Percentiles rank a stretch among this genome's conserved stretches.
Evolutionary conservation across 1,284 basidiomycete genomes (phyloP).

Genomic region (Inonotus obliquus): DNA sequence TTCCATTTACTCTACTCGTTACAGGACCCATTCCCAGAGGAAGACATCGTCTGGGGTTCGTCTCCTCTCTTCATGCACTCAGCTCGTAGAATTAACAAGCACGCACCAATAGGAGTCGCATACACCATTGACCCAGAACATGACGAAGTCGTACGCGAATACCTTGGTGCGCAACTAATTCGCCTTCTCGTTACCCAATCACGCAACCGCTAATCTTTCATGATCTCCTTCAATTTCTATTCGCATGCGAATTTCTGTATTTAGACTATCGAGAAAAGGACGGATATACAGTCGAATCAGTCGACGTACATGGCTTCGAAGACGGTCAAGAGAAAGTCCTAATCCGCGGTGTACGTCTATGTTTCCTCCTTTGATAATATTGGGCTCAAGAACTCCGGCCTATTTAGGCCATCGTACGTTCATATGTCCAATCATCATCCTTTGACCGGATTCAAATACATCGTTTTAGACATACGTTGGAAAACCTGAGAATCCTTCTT

Average conservation of each 20-base stretch:
- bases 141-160: slow-evolving; percentile 70
- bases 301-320: slow-evolving; percentile 56
- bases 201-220: not conserved
- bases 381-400: not conserved
- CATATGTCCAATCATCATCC: not conserved
- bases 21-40: slow-evolving; percentile 72
- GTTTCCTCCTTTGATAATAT: slow-evolving; percentile 3
- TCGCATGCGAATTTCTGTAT: not conserved
- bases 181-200: not conserved
- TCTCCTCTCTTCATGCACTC: slow-evolving; percentile 3
- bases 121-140: slow-evolving; percentile 80
- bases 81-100: not conserved
- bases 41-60: slow-evolving; percentile 81
- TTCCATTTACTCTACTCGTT: not conserved
- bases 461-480: slow-evolving; percentile 67
- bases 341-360: slow-evolving; percentile 45
- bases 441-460: not conserved
- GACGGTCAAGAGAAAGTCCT: slow-evolving; percentile 50
- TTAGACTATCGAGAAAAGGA: slow-evolving; percentile 82
- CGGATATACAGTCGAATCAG: slow-evolving; percentile 66
- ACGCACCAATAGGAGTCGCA: slow-evolving; percentile 50
- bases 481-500: slow-evolving; percentile 71
- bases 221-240: not conserved
- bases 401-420: slow-evolving; percentile 30
- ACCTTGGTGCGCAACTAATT: slow-evolving; percentile 52